Evolutionary conservation across 805 yeast genomes (phyloP), one percentile per base, ranked within the genome.

Genomic region (Sugiyamaella americana): DNA sequence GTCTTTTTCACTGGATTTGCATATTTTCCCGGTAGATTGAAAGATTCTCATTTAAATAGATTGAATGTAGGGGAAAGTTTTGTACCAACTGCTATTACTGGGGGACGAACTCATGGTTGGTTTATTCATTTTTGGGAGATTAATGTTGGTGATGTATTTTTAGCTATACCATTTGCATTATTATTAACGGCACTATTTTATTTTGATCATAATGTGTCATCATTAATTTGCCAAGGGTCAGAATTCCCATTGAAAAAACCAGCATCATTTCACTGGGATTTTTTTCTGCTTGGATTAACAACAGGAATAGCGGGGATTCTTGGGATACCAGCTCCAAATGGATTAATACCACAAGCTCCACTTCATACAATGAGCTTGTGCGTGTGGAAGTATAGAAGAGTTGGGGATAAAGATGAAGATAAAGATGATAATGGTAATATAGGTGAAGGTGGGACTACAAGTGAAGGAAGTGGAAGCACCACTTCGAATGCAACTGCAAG

Each of bases 271-370:
- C 98, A 93, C 65, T 93, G 87, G 80, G 98, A 91, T 65, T 84
- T 89, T 58, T 74, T 84, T 36, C 66, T 93, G 20, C 69, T 91
- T 30, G 98, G 98, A 0, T 60, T 87, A 5, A 83, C 89, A 3
- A 93, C 98, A 0, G 94, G 95, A 0, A 63, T 91, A 1, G 73
- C 95, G 2, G 98, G 98, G 0, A 64, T 91, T 1, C 59, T 91
- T 8, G 98, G 98, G 0, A 73, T 93, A 1, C 98, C 98, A 0
- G 88, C 97, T 2, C 98, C 98, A 0, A 93, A 93, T 65, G 98
- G 98, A 0, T 70, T 91, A 26, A 91, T 91, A 38, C 98, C 98
- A 1, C 98, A 91, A 63, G 98, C 98, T 0, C 98, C 98, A 2
- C 61, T 93, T 30, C 98, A 91, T 57, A 88, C 98, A 0, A 76